phyloP scores from a whole-genome alignment of 2,329 filamentous ascomycete species.

The Botrytis porri region DNA sequence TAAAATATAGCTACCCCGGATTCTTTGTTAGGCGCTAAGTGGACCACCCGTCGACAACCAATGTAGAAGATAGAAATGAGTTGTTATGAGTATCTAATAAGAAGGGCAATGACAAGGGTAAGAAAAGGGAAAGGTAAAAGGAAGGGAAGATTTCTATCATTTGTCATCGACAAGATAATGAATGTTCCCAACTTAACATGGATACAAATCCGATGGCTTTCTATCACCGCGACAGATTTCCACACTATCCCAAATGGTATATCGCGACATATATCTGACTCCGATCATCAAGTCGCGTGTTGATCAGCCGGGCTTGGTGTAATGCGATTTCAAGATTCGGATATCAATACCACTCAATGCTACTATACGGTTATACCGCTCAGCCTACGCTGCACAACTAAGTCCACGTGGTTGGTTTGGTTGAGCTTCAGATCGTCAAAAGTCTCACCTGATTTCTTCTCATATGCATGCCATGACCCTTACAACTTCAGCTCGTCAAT shows the following conservation, averaged over 20 bases:
- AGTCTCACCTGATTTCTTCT: not conserved
- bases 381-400: not conserved
- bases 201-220: not conserved
- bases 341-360: not conserved
- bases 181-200: not conserved
- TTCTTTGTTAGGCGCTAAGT: slow-evolving; percentile 4
- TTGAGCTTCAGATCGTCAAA: not conserved
- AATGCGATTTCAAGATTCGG: not conserved
- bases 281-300: not conserved
- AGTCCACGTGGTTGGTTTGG: not conserved
- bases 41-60: not conserved
- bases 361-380: too few species aligned
- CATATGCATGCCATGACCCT: not conserved
- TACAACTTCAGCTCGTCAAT: not conserved
- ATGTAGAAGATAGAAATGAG: not conserved
- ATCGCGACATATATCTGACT: not conserved
- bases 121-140: too few species aligned
- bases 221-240: not conserved
- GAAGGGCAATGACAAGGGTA: not conserved
- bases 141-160: not conserved
- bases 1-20: slow-evolving; percentile 10
- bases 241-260: not conserved
- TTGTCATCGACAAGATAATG: not conserved
- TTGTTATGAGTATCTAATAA: not conserved
- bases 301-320: not conserved